Base-by-base conservation (phyloP, 2,329 filamentous ascomycete genomes). In the Claviceps pazoutovae region DNA sequence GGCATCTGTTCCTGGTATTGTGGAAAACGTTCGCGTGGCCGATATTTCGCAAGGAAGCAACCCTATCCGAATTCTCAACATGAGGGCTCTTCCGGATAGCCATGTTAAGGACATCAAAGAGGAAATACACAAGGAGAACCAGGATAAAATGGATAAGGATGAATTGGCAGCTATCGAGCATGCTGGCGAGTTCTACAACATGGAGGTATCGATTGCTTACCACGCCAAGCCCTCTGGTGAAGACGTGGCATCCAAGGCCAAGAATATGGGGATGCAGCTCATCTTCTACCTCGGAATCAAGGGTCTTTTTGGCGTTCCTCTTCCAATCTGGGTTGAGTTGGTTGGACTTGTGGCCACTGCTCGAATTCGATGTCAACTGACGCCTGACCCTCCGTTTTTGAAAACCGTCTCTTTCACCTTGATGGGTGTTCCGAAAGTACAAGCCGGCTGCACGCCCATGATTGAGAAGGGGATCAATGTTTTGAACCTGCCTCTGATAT, bases 241-340 rank as follows among this genome's bases (percentile, higher is more conserved):
- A 53, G 79, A 83, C 47, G 76, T 88, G 14, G 84, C 86, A 2
- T 84, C 86, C 46, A 93, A 90, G 67, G 88, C 89, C 5, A 80
- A 85, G 58, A 97, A 96, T 64, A 95, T 96, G 88, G 90, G 95
- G 61, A 95, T 96, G 88, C 86, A 94, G 61, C 70, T 97, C 14
- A 80, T 96, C 8, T 97, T 98, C 66, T 97, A 96, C 57, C 77
- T 97, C 1, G 93, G 93, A 53, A 73, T 95, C 62, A 88, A 86
- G 62, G 90, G 90, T 0, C 74, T 96, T 5, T 93, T 96, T 58
- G 90, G 90, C 30, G 83, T 95, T 0, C 89, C 89, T 0, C 74
- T 95, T 19, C 89, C 88, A 0, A 86, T 95, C 48, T 94, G 78
- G 76, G 88, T 95, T 52, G 90, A 96, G 66, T 74, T 97, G n/a